These are phyloP conservation scores for Beauveria scarabaeidicola DNA, from an alignment of 2,329 filamentous ascomycete species.

Conservation along the genomic window DNA sequence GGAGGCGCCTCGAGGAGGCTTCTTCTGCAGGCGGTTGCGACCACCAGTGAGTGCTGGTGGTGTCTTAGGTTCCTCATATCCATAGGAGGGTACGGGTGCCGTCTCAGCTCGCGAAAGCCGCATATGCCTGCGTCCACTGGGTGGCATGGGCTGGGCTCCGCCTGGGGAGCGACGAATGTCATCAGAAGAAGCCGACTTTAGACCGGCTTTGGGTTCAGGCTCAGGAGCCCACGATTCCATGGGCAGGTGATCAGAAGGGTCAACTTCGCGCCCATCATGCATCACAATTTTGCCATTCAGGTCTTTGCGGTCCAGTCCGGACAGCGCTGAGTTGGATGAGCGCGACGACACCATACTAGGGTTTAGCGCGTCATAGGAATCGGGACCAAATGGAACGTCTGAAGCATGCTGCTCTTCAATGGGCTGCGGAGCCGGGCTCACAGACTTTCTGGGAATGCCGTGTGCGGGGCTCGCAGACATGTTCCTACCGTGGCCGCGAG, in stretches of 20 bases:
- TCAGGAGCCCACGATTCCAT: constrained; percentile 72
- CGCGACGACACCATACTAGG: constrained; percentile 39
- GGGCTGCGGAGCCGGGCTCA: constrained; percentile 58
- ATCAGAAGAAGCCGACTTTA: constrained; percentile 22
- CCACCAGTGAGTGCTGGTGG: constrained; percentile 28
- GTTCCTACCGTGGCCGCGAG: constrained; percentile 31
- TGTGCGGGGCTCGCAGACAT: constrained; percentile 36
- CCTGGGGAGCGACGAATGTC: constrained; percentile 37
- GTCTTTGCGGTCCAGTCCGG: constrained; percentile 35
- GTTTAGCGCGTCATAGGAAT: constrained; percentile 67
- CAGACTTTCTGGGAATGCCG: constrained; percentile 60
- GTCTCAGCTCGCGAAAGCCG: constrained; percentile 43
- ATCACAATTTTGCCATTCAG: constrained; percentile 63
- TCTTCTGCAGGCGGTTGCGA: constrained; percentile 59
- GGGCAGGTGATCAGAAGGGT: constrained; percentile 73
- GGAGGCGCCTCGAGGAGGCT: constrained; percentile 37
- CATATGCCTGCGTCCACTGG: constrained; percentile 42
- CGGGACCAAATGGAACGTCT: constrained; percentile 62
- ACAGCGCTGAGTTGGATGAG: constrained; percentile 20
- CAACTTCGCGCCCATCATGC: constrained; percentile 66
- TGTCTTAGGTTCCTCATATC: constrained; percentile 25
- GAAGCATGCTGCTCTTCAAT: constrained; percentile 44
- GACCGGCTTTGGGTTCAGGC: constrained; percentile 44
- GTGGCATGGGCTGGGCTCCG: constrained; percentile 45
- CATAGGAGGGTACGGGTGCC: constrained; percentile 25